phyloP scores from a whole-genome alignment of 495 filamentous ascomycete species.

The Lasiosphaeria hispida region DNA sequence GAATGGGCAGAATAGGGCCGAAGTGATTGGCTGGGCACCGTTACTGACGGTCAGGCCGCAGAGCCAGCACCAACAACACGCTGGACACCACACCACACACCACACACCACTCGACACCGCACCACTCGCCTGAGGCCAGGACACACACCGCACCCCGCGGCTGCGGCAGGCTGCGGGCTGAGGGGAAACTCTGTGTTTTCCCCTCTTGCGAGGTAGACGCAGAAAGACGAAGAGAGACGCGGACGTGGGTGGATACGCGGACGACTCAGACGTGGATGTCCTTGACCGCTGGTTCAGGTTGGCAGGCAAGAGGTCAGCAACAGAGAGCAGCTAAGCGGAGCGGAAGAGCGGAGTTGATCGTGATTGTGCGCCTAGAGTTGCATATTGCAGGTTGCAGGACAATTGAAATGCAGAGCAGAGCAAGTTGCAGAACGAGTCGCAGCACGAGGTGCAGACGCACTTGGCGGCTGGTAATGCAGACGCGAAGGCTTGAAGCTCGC shows the following conservation, averaged over 20 bases:
- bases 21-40: constrained; percentile 12
- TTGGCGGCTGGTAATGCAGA: constrained; percentile 2
- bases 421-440: neutral
- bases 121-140: constrained; percentile 5
- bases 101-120: neutral
- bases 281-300: constrained; percentile 13
- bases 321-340: neutral
- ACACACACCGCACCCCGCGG: constrained; percentile 13
- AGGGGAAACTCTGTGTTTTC: no score
- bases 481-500: neutral
- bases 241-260: no score
- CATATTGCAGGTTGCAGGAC: constrained; percentile 4
- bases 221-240: no score
- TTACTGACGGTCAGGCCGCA: constrained; percentile 4
- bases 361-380: constrained; percentile 5
- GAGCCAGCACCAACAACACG: neutral
- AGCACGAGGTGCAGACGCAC: constrained; percentile 4
- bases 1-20: neutral
- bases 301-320: constrained; percentile 5
- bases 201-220: no score
- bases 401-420: neutral
- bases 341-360: constrained; percentile 12
- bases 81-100: neutral
- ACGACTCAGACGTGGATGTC: neutral
- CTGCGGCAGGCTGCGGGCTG: constrained; percentile 1